These are phyloP conservation scores for Eimeria maxima DNA, from an alignment of 169 alveolate species.

Conservation along the genomic window DNA sequence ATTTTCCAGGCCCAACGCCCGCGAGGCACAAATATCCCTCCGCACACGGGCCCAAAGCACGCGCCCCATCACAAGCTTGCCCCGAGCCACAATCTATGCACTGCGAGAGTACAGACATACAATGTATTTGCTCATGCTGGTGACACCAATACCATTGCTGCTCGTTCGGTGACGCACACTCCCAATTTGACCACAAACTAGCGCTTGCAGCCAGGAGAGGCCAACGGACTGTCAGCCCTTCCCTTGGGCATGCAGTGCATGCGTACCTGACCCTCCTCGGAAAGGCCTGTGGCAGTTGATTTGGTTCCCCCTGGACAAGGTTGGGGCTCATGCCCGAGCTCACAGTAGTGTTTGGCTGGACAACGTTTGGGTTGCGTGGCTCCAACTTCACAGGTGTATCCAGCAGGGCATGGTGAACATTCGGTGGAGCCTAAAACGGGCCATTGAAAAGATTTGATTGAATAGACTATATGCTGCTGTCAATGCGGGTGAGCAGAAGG, in stretches of 20 bases:
- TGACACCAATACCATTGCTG: neutral
- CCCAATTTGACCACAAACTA: neutral
- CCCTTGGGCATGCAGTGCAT: neutral
- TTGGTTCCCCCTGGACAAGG: slow-evolving; percentile 72
- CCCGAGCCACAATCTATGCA: slow-evolving; percentile 72
- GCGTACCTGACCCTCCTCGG: slow-evolving; percentile 59
- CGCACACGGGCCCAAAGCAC: slow-evolving; percentile 43
- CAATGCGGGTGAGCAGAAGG: too few species aligned
- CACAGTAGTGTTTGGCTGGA: slow-evolving; percentile 66
- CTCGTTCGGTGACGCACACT: neutral
- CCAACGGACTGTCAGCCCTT: neutral
- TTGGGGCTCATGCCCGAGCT: slow-evolving; percentile 5
- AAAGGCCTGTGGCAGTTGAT: slow-evolving; percentile 57
- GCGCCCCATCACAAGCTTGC: slow-evolving; percentile 73
- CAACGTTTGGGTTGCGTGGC: slow-evolving; percentile 50
- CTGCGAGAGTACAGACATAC: slow-evolving; percentile 51
- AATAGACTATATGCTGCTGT: neutral
- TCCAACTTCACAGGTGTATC: slow-evolving; percentile 65
- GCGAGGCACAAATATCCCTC: slow-evolving; percentile 70
- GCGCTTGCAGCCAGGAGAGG: neutral
- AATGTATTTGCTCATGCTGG: neutral
- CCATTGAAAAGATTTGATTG: neutral
- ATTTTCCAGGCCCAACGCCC: slow-evolving; percentile 47
- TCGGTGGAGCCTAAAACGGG: slow-evolving; percentile 31
- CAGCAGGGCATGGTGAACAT: slow-evolving; percentile 81